A percentile compares a stretch with the other conserved stretches of the same genome.
These are phyloP conservation scores for Cudoniella acicularis DNA, from an alignment of 495 filamentous ascomycete species.

Conservation along the genomic window DNA sequence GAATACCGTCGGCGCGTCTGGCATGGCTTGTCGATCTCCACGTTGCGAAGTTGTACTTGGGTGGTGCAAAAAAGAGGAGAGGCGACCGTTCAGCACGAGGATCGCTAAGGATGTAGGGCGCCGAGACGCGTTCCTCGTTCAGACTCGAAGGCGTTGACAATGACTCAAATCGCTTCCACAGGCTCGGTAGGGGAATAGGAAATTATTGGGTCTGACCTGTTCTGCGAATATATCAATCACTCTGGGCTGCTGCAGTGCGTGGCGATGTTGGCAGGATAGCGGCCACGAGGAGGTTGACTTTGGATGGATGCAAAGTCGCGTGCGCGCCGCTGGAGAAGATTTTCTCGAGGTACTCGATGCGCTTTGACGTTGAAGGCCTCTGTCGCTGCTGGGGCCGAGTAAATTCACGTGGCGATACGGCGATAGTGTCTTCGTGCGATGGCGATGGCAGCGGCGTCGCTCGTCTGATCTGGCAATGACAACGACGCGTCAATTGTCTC, in stretches of 20 bases:
- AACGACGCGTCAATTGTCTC: conserved; percentile 13
- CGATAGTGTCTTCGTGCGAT: conserved; percentile 6
- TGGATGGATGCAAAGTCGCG: background rate
- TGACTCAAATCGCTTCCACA: conserved; percentile 1
- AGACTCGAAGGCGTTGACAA: conserved; percentile 10
- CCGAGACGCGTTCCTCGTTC: conserved; percentile 4
- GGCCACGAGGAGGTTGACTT: conserved; percentile 2
- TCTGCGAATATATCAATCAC: background rate
- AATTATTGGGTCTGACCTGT: conserved; percentile 16
- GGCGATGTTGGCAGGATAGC: background rate
- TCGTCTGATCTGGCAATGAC: conserved; percentile 15
- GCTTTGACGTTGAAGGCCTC: background rate
- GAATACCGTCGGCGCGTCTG: background rate
- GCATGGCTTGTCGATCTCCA: conserved; percentile 2
- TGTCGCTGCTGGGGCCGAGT: background rate
- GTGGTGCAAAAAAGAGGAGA: conserved; percentile 4
- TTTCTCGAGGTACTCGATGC: background rate
- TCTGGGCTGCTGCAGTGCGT: background rate
- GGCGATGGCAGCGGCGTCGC: too few species aligned
- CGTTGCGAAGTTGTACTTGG: conserved; percentile 13
- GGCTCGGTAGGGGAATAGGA: conserved; percentile 18
- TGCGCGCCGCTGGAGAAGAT: background rate
- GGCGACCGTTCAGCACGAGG: conserved; percentile 9
- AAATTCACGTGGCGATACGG: background rate
- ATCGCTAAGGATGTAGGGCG: conserved; percentile 6